These are phyloP conservation scores for Phytophthora melonis DNA, from an alignment of 352 stramenopile species.

Conservation along the genomic window DNA sequence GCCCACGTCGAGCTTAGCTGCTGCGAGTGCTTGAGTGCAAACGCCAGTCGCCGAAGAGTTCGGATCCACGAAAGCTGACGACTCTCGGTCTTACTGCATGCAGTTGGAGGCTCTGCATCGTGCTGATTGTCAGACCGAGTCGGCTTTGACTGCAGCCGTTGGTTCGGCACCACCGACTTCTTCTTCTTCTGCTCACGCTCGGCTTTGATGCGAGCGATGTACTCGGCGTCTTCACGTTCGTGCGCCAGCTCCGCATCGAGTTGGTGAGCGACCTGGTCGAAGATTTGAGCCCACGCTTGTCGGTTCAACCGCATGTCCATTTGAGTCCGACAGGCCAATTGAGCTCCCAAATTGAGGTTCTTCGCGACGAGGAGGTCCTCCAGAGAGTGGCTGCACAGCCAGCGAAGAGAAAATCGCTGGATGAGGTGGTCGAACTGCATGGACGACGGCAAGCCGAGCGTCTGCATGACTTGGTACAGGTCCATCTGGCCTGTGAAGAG, in stretches of 20 bases:
- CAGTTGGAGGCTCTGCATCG: not conserved
- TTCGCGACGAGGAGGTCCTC: constrained; percentile 74
- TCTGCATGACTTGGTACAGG: constrained; percentile 71
- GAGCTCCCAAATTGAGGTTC: constrained; percentile 52
- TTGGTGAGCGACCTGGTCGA: constrained; percentile 53
- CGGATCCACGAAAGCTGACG: constrained; percentile 20
- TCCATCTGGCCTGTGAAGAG: constrained; percentile 70
- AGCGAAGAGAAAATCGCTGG: constrained; percentile 53
- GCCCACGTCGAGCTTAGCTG: constrained; percentile 56
- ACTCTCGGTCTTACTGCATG: constrained; percentile 4
- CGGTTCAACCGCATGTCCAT: constrained; percentile 67
- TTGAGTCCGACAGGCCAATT: constrained; percentile 63
- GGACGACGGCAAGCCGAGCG: constrained; percentile 53
- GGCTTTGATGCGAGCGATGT: constrained; percentile 32
- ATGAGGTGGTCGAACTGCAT: constrained; percentile 74
- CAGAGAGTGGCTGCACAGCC: constrained; percentile 61
- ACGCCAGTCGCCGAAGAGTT: constrained; percentile 36
- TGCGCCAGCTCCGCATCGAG: constrained; percentile 46
- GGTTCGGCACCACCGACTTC: constrained; percentile 9
- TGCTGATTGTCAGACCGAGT: not conserved
- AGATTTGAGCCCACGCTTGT: constrained; percentile 61
- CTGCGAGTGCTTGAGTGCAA: constrained; percentile 44
- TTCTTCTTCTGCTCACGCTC: constrained; percentile 31
- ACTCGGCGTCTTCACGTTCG: constrained; percentile 46
- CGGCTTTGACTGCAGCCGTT: constrained; percentile 4